Percentiles rank a stretch among this genome's conserved stretches.
Evolutionary conservation across 805 yeast genomes (phyloP).

Genomic region (Cyberlindnera americana): DNA sequence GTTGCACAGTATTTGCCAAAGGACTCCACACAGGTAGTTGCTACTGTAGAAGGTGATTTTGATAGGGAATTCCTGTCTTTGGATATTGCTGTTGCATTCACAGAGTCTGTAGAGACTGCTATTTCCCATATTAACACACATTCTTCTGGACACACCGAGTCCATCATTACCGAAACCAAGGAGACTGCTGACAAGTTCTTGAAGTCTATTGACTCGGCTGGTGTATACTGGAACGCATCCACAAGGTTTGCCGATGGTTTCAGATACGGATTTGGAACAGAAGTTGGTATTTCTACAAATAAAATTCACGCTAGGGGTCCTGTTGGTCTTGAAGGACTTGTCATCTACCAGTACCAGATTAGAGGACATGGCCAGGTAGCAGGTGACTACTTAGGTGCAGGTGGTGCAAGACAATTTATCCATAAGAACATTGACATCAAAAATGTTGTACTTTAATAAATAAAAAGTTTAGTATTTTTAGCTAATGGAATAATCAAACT

Average conservation of each 20-base stretch:
- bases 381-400: constrained; percentile 89
- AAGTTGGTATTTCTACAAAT: constrained; percentile 95
- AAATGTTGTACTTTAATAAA: constrained; percentile 26
- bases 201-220: constrained; percentile 88
- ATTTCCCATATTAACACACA: constrained; percentile 81
- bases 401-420: constrained; percentile 74
- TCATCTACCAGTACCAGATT: constrained; percentile 90
- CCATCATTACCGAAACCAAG: constrained; percentile 77
- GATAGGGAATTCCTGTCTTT: constrained; percentile 79
- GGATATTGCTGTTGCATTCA: constrained; percentile 72
- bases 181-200: constrained; percentile 70
- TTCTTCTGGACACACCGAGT: constrained; percentile 95
- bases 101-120: constrained; percentile 63
- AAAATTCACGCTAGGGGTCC: constrained; percentile 99
- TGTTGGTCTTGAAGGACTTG: constrained; percentile 95
- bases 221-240: constrained; percentile 97
- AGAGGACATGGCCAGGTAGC: constrained; percentile 93
- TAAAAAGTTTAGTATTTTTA: not conserved
- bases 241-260: constrained; percentile 98
- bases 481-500: not conserved
- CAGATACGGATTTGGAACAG: constrained; percentile 98
- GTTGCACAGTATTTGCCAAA: constrained; percentile 31
- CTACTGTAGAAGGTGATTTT: constrained; percentile 66
- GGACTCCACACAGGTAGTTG: constrained; percentile 33
- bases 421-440: constrained; percentile 58